Percentiles rank a stretch among this genome's conserved stretches.
These are phyloP conservation scores for Trametes maxima DNA, from an alignment of 768 basidiomycete genomes.

Conservation along the genomic window DNA sequence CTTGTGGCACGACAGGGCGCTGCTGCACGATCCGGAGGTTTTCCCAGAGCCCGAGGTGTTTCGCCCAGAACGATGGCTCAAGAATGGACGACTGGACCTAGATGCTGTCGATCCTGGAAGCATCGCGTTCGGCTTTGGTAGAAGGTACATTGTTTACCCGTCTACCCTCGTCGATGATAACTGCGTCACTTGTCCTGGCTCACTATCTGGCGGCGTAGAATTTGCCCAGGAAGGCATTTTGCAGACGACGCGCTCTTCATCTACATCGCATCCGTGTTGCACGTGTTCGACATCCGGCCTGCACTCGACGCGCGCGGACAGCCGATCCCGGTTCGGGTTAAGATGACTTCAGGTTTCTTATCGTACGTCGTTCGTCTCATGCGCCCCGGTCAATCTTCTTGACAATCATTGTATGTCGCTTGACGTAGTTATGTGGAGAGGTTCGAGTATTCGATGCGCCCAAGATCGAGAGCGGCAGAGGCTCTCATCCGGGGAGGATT, in stretches of 20 bases:
- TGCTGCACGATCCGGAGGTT: conserved; percentile 48
- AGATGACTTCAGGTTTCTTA: conserved; percentile 8
- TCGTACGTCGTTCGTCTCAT: conserved; percentile 1
- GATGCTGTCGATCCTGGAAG: conserved; percentile 8
- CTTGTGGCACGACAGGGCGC: conserved; percentile 40
- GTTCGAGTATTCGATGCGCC: not conserved
- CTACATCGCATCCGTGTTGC: conserved; percentile 16
- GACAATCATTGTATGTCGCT: too few relatives aligned
- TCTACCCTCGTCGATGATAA: not conserved
- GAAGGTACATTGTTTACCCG: conserved; percentile 9
- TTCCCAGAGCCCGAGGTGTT: conserved; percentile 52
- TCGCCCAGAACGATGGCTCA: conserved; percentile 51
- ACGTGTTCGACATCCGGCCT: conserved; percentile 16
- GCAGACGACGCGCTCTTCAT: conserved; percentile 18
- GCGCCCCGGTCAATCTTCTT: not conserved
- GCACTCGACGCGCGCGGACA: conserved; percentile 12
- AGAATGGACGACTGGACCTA: conserved; percentile 20
- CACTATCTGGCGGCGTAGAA: not conserved
- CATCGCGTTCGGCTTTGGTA: conserved; percentile 33
- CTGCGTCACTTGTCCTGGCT: too few relatives aligned
- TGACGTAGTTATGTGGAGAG: not conserved
- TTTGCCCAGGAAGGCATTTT: conserved; percentile 25
- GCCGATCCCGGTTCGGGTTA: conserved; percentile 4
- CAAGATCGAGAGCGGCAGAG: not conserved
- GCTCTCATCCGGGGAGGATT: not conserved